These are phyloP conservation scores for Guyanaporus albipodus DNA, from an alignment of 768 basidiomycete species.

Conservation along the genomic window DNA sequence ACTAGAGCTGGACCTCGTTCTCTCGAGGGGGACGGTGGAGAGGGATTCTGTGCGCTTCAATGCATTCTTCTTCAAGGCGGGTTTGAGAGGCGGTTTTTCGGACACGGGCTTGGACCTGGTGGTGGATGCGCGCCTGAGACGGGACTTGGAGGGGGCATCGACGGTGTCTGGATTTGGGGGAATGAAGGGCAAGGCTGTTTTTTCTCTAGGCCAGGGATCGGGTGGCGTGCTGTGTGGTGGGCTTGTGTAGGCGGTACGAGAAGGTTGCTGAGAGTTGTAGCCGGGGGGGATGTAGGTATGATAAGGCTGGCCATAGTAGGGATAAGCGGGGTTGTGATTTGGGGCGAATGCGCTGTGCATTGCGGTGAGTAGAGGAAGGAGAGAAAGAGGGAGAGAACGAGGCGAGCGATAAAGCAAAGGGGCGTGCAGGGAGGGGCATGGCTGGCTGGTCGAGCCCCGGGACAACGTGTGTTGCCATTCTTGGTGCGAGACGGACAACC, in stretches of 20 bases:
- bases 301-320: conserved; percentile 43
- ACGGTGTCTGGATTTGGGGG: conserved; percentile 22
- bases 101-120: conserved; percentile 20
- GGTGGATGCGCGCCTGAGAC: conserved; percentile 35
- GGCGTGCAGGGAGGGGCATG: conserved; percentile 20
- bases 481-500: too few species aligned
- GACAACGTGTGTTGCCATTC: conserved; percentile 35
- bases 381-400: not conserved
- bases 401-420: conserved; percentile 10
- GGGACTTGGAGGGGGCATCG: conserved; percentile 27
- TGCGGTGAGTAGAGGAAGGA: conserved; percentile 8
- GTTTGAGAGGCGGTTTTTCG: conserved; percentile 43
- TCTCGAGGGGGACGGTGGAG: conserved; percentile 27
- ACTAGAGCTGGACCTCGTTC: conserved; percentile 43
- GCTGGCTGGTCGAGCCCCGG: conserved; percentile 13
- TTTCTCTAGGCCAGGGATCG: conserved; percentile 34
- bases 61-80: conserved; percentile 53
- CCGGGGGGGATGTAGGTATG: conserved; percentile 36
- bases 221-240: conserved; percentile 33
- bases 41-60: conserved; percentile 25
- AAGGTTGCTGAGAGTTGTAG: conserved; percentile 20
- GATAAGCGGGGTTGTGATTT: conserved; percentile 41
- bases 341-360: conserved; percentile 33
- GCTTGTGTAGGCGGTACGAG: conserved; percentile 21
- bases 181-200: conserved; percentile 29